Base-by-base conservation (phyloP, 371 early-diverging fungal genomes). In the Rhizopus sp. region DNA sequence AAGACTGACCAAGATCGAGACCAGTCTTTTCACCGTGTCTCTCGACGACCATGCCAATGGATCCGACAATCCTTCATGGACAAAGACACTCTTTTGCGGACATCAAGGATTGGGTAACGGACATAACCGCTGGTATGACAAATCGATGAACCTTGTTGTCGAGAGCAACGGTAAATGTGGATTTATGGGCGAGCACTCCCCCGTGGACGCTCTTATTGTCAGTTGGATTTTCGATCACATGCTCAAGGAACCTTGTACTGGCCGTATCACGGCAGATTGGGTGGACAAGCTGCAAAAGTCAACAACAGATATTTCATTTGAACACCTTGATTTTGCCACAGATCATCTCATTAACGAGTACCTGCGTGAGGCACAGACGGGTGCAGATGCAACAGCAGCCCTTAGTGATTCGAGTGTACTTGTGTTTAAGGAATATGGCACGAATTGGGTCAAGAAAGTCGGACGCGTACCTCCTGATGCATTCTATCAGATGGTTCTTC, bases 91-190 rank as follows among this genome's bases (percentile, higher is more conserved):
- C 41, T 60, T 73, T 13, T 69, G 65, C 17, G 65, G 75, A 6
- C 59, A 70, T 42, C 69, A 70, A 50, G 59, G 66, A 0, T 17
- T 70, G 10, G 68, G 68, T 1, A 77, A 80, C 34, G 95, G 89
- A 5, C 87, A 83, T 66, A 94, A 95, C 68, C 84, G 96, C 4
- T 95, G 96, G 96, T 93, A 88, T 59, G 96, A 95, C 72, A 93
- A 92, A 72, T 73, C 86, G 2, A 34, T 90, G n/a, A 82, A 72
- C 17, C 44, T 91, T 16, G 65, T 88, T 29, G 75, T 91, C 17
- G 84, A 89, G 51, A 76, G 80, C 38, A 88, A 87, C 46, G 96
- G 93, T 23, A 72, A 81, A 31, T 83, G 82, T 39, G 91, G 88
- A 3, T 62, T 88, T 39, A 81, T 89, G 59, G 95, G 92, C 15